phyloP scores from a whole-genome alignment of 1,284 basidiomycete species.

The Puccinia hordei region DNA sequence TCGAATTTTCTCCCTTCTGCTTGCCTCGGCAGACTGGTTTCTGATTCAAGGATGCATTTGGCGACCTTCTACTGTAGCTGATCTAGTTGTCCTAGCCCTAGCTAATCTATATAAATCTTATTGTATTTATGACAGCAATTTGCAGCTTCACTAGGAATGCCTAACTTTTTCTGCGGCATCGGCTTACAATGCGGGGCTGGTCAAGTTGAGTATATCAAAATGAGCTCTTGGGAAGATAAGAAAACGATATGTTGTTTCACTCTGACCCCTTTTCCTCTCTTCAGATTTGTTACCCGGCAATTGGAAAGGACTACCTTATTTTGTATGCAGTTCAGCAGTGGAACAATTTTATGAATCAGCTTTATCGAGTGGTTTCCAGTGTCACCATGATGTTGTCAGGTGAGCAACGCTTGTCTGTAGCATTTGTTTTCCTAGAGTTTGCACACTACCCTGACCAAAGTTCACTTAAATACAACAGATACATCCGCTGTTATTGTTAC shows the following conservation, averaged over 20 bases:
- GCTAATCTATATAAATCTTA: background rate
- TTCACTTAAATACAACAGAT: background rate
- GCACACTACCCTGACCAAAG: background rate
- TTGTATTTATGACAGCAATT: constrained; percentile 32
- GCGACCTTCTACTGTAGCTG: background rate
- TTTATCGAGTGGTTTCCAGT: constrained; percentile 28
- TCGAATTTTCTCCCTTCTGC: background rate
- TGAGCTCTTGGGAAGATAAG: background rate
- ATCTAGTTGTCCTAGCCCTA: background rate
- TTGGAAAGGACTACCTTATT: constrained; percentile 46
- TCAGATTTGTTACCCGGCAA: constrained; percentile 45
- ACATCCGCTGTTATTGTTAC: constrained; percentile 34
- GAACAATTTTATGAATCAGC: constrained; percentile 47
- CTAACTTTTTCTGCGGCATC: constrained; percentile 42
- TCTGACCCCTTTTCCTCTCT: background rate
- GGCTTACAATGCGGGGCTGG: constrained; percentile 22
- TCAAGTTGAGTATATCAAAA: constrained; percentile 7
- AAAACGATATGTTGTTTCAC: background rate
- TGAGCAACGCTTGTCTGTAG: background rate
- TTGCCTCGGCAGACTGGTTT: background rate
- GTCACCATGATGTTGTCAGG: constrained; percentile 44
- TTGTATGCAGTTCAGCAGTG: constrained; percentile 43
- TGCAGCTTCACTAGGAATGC: constrained; percentile 20
- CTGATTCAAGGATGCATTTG: background rate
- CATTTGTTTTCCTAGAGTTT: too few species aligned